Evolutionary conservation across 768 basidiomycete species (phyloP).

Genomic region (Phanerochaete carnosa): DNA sequence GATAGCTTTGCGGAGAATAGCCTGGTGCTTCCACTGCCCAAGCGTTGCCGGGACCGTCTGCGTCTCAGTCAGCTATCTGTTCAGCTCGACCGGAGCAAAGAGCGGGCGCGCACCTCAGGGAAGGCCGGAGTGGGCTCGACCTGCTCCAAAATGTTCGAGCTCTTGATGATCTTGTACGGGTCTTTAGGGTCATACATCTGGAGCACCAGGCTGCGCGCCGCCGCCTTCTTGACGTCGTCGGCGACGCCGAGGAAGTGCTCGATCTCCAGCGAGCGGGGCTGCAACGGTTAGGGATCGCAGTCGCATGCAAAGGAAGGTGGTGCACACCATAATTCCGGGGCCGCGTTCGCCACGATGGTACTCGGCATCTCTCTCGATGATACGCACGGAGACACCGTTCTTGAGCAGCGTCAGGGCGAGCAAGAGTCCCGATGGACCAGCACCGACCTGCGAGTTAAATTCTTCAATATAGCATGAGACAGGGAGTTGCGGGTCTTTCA

Average conservation of each 20-base stretch:
- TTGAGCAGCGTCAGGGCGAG: no score
- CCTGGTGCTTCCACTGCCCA: background rate
- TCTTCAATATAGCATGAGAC: no score
- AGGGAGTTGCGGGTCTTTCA: no score
- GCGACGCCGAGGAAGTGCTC: no score
- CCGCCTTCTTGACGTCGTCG: no score
- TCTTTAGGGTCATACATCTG: constrained; percentile 30
- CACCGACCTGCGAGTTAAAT: no score
- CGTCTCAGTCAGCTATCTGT: background rate
- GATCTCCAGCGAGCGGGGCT: constrained; percentile 42
- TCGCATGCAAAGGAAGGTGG: background rate
- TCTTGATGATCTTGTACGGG: background rate
- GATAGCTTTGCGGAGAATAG: no score
- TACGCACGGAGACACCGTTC: no score
- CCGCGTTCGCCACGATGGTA: no score
- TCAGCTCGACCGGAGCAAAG: background rate
- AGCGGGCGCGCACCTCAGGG: constrained; percentile 2
- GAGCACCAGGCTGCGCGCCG: constrained; percentile 36
- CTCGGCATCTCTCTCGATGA: no score
- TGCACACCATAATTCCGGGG: background rate
- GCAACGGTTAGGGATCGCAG: background rate
- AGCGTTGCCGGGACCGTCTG: background rate
- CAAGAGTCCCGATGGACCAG: no score
- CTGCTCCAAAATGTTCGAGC: background rate
- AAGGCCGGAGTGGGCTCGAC: no score